Percentiles rank a stretch among this genome's conserved stretches.
These are phyloP conservation scores for Gossypium herbaceum DNA, from an alignment of 345 rosid genomes.

Conservation along the genomic window DNA sequence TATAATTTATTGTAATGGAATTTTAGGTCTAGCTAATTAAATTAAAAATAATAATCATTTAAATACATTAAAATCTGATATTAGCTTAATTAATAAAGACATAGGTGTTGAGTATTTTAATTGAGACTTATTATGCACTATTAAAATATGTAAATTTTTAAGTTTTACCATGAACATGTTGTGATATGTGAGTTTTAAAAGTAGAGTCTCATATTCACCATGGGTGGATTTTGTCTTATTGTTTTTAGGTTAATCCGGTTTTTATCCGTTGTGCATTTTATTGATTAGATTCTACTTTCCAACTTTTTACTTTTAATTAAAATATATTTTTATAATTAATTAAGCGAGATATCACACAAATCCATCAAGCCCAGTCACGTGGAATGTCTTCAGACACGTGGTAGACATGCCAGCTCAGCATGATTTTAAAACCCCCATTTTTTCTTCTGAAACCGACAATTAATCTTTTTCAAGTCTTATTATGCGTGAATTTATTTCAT, in stretches of 20 bases:
- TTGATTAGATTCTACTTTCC: no score
- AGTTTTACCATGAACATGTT: accelerated
- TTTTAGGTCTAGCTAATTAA: no score
- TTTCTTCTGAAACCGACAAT: background rate
- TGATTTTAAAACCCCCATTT: background rate
- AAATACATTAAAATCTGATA: no score
- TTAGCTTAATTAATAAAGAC: no score
- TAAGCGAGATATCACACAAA: background rate
- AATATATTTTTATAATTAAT: background rate
- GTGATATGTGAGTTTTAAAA: accelerated
- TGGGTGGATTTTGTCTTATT: accelerated
- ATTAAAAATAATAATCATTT: no score
- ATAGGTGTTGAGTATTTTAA: no score
- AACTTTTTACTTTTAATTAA: no score
- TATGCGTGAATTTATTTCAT: background rate
- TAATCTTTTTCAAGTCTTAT: background rate
- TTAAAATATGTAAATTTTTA: accelerated
- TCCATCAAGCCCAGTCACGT: background rate
- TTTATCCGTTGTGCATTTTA: no score
- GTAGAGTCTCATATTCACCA: accelerated
- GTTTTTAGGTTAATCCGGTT: no score
- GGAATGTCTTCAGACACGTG: background rate
- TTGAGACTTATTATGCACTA: no score
- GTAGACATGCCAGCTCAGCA: background rate
- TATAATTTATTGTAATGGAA: no score